Percentiles rank a stretch among this genome's conserved stretches.
Conservation (phyloP, 371 early-diverging fungal species). For the Mucor indicus region DNA sequence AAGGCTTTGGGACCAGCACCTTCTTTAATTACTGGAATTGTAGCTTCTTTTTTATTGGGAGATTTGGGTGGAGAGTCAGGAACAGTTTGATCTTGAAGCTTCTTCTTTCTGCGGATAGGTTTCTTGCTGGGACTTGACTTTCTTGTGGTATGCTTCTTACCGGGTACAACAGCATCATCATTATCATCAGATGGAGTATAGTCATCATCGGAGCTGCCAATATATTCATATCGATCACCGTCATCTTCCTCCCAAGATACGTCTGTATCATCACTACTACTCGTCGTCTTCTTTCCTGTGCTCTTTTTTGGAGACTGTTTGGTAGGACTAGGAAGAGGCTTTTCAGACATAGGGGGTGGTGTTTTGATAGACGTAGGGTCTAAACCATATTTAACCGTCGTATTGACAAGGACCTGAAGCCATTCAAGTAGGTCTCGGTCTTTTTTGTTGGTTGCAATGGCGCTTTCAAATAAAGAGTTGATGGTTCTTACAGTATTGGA, state of each 20-base stretch:
- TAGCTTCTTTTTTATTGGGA: constrained; percentile 7
- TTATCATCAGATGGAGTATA: constrained; percentile 30
- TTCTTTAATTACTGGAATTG: constrained; percentile 12
- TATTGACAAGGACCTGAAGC: constrained; percentile 38
- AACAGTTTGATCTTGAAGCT: constrained; percentile 17
- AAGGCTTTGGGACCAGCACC: constrained; percentile 38
- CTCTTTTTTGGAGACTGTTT: neutral
- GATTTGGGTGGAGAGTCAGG: neutral
- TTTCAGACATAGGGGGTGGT: neutral
- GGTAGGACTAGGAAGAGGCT: constrained; percentile 3
- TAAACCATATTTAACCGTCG: constrained; percentile 27
- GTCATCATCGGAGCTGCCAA: constrained; percentile 36
- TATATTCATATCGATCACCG: constrained; percentile 14
- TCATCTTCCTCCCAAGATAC: constrained; percentile 23
- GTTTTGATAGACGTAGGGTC: neutral
- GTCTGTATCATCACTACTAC: neutral
- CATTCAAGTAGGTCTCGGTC: constrained; percentile 36
- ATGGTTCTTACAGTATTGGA: constrained; percentile 31
- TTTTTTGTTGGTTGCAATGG: constrained; percentile 18
- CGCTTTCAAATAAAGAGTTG: constrained; percentile 31
- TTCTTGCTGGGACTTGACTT: constrained; percentile 4
- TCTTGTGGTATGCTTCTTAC: neutral
- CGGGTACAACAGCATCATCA: constrained; percentile 11
- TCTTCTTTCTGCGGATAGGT: constrained; percentile 9
- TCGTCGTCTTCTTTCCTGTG: neutral